A percentile compares a stretch with the other conserved stretches of the same genome.
Conservation (phyloP, 352 stramenopile species). For the Elongisporangium prolatum region DNA sequence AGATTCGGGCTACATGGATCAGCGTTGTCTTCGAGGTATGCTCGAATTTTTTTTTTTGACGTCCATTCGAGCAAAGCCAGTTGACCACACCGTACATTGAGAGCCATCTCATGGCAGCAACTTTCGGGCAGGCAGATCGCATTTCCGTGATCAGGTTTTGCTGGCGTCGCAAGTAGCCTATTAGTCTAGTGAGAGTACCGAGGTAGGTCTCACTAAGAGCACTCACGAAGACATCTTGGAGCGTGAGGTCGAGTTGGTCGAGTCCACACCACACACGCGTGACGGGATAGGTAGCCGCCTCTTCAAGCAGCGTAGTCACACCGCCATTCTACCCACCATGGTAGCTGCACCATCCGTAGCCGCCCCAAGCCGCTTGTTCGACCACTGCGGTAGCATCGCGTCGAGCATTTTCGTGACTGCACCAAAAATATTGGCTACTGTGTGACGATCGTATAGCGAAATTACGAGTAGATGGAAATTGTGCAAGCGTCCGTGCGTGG, state of each 20-base stretch:
- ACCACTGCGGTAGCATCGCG: not conserved
- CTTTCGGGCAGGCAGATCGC: conserved; percentile 8
- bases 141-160: conserved; percentile 1
- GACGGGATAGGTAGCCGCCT: not conserved
- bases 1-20: too few relatives aligned
- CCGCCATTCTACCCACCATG: conserved; percentile 3
- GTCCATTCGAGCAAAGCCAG: too few relatives aligned
- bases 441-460: conserved; percentile 6
- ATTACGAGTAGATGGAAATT: conserved; percentile 11
- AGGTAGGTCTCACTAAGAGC: conserved; percentile 13
- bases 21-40: too few relatives aligned
- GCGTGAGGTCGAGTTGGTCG: conserved; percentile 18
- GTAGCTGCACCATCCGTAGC: not conserved
- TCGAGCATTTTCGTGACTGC: not conserved
- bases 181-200: conserved; percentile 10
- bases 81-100: conserved; percentile 12
- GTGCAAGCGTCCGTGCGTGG: not conserved
- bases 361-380: not conserved
- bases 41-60: too few relatives aligned
- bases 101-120: conserved; percentile 9
- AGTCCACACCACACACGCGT: conserved; percentile 13
- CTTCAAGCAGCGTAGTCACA: conserved; percentile 2
- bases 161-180: conserved; percentile 10
- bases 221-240: conserved; percentile 10
- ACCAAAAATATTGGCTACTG: conserved; percentile 3